Evolutionary conservation across 2,329 filamentous ascomycete genomes (phyloP), one percentile per base, ranked within the genome.

Genomic region (Hymenoscyphus fraxineus): DNA sequence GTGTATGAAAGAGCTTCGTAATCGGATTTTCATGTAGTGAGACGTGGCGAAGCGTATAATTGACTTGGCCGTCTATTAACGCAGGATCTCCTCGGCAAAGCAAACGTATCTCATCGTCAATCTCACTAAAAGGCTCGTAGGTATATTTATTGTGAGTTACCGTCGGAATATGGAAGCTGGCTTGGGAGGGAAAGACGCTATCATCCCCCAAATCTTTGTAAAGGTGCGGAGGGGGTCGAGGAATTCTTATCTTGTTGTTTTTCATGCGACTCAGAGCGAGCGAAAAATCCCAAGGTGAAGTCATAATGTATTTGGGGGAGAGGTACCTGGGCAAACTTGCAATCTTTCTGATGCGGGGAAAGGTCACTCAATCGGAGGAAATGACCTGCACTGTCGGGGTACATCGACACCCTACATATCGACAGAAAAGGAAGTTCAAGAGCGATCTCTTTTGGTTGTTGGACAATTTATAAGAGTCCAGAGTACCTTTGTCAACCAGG

Each of bases 1-100:
- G 55, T 32, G 27, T 58, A 38, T 32, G 55, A 58, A 27, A 58
- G 27, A 58, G 55, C 55, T 38, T 58, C 55, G 60, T 35, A 40
- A n/a, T 47, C 16, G 41, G n/a, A 47, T 47, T 47, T 10, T 19
- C 16, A 6, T n/a, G 16, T 19, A 47, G 19, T 47, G 41, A 47
- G 41, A 47, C 41, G 41, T 47, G 41, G 16, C 16, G 41, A 16
- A 47, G 41, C 3, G 41, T 47, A 19, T 47, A 47, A 22, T 47
- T 47, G n/a, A 19, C 19, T 19, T 47, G 41, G n/a, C 41, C 41
- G 41, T 22, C 41, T 47, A 47, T 51, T 3, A 51, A 22, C 5
- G n/a, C 44, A 6, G 44, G 44, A 7, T 51, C n/a, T 51, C 44
- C n/a, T 51, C 44, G n/a, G 44, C 44, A 51, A 51, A 51, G 44